phyloP scores from a whole-genome alignment of 768 basidiomycete species.

The Russula griseocarnosa region DNA sequence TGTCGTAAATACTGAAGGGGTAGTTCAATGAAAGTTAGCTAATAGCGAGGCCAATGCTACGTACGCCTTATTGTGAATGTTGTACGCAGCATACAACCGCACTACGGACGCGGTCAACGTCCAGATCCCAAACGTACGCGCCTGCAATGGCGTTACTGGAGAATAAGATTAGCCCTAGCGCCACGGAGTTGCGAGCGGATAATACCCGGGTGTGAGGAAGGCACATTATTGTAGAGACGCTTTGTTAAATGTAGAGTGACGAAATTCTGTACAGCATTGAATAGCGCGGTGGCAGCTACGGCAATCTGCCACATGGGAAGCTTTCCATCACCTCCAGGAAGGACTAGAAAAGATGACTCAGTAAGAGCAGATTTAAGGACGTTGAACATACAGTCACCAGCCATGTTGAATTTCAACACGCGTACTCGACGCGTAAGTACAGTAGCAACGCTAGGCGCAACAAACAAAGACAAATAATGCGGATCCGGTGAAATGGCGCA shows the following conservation, averaged over 20 bases:
- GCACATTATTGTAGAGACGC: slow-evolving; percentile 59
- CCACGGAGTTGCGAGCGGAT: neutral
- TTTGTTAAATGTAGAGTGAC: slow-evolving; percentile 71
- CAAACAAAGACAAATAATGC: slow-evolving; percentile 3
- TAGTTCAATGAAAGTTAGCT: slow-evolving; percentile 1
- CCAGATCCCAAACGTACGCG: slow-evolving; percentile 89
- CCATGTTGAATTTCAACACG: slow-evolving; percentile 10
- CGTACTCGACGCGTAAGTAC: neutral
- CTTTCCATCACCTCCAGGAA: slow-evolving; percentile 63
- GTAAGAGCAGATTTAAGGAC: neutral
- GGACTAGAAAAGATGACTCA: slow-evolving; percentile 38
- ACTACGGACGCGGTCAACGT: slow-evolving; percentile 82
- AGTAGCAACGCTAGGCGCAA: neutral
- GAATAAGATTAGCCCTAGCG: neutral
- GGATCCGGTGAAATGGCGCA: slow-evolving; percentile 4
- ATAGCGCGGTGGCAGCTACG: slow-evolving; percentile 69
- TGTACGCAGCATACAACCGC: slow-evolving; percentile 83
- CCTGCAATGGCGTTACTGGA: slow-evolving; percentile 80
- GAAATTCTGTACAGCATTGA: slow-evolving; percentile 86
- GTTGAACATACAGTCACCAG: slow-evolving; percentile 1
- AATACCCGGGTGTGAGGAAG: slow-evolving; percentile 32
- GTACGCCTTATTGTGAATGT: slow-evolving; percentile 79
- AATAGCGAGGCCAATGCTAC: slow-evolving; percentile 31
- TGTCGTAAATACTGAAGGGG: slow-evolving; percentile 75
- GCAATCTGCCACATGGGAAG: slow-evolving; percentile 89